A percentile compares a stretch with the other conserved stretches of the same genome.
phyloP scores from a whole-genome alignment of 805 yeast genomes.

The Yamadazyma sp. region DNA sequence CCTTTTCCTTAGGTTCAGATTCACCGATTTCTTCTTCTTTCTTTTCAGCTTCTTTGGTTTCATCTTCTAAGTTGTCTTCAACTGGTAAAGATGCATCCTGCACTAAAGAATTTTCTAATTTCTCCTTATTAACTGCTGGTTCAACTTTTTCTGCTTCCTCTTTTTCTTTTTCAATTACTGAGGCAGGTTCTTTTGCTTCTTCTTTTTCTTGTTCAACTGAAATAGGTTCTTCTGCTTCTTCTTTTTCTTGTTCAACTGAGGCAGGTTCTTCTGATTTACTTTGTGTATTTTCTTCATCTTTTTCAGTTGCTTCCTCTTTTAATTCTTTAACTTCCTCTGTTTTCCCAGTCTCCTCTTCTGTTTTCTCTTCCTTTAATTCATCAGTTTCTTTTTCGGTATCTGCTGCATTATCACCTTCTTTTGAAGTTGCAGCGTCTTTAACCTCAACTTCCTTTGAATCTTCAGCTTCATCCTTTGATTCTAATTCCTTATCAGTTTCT shows the following conservation, averaged over 20 bases:
- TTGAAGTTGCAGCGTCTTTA: not conserved
- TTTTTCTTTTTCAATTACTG: slow-evolving; percentile 8
- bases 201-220: not conserved
- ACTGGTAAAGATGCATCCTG: slow-evolving; percentile 5
- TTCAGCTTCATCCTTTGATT: slow-evolving; percentile 2
- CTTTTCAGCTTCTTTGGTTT: slow-evolving; percentile 4
- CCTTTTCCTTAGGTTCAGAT: slow-evolving; percentile 6
- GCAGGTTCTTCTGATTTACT: slow-evolving; percentile 4
- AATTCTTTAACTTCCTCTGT: slow-evolving; percentile 11
- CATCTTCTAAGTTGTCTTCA: slow-evolving; percentile 7
- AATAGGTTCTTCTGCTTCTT: not conserved
- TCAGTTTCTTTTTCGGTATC: slow-evolving; percentile 3
- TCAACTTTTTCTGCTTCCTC: slow-evolving; percentile 6
- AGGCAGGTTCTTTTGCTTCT: slow-evolving; percentile 7
- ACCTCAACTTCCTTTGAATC: slow-evolving; percentile 1
- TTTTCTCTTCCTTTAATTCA: slow-evolving; percentile 5
- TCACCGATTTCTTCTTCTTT: slow-evolving; percentile 9
- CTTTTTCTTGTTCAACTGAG: too few relatives aligned
- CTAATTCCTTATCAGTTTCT: not conserved
- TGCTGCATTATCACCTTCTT: not conserved
- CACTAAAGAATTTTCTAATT: slow-evolving; percentile 5
- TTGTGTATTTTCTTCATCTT: slow-evolving; percentile 1
- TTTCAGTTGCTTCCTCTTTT: slow-evolving; percentile 9
- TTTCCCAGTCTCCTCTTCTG: too few relatives aligned
- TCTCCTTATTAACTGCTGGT: slow-evolving; percentile 6